These are phyloP conservation scores for Oryza australiensis DNA, from an alignment of 176 grass and related monocot species.

Conservation along the genomic window DNA sequence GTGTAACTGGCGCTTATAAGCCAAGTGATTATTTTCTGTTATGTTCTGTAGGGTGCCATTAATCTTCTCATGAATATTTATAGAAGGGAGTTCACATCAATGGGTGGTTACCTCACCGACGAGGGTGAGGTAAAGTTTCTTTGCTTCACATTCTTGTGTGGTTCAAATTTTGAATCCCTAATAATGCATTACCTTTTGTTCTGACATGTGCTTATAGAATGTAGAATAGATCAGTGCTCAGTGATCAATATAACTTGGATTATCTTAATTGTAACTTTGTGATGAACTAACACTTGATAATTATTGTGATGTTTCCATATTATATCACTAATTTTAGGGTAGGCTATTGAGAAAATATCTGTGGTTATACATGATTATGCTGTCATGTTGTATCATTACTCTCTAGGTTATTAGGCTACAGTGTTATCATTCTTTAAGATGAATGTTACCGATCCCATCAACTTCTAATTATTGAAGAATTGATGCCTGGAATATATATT, in stretches of 20 bases:
- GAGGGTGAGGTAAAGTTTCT: slow-evolving; percentile 75
- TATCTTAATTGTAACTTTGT: neutral
- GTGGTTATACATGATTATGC: neutral
- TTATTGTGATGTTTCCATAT: neutral
- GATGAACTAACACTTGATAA: slow-evolving; percentile 7
- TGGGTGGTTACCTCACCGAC: slow-evolving; percentile 97
- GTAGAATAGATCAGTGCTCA: neutral
- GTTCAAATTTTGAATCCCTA: neutral
- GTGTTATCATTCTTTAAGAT: neutral
- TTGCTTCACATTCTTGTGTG: slow-evolving; percentile 25
- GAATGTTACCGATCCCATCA: neutral
- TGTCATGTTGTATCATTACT: slow-evolving; percentile 1
- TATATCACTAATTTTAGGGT: neutral
- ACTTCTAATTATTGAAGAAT: neutral
- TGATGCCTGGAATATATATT: neutral
- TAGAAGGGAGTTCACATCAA: slow-evolving; percentile 73
- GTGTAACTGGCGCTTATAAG: neutral
- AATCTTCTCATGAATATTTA: slow-evolving; percentile 93
- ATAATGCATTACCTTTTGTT: neutral
- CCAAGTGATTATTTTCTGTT: slow-evolving; percentile 24
- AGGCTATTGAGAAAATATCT: slow-evolving; percentile 6
- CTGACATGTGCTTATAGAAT: slow-evolving; percentile 10
- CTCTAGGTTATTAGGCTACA: neutral
- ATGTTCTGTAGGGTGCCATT: slow-evolving; percentile 82
- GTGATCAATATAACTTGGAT: neutral